phyloP scores from a whole-genome alignment of 1,284 basidiomycete genomes.

The Paramarasmius palmivorus region DNA sequence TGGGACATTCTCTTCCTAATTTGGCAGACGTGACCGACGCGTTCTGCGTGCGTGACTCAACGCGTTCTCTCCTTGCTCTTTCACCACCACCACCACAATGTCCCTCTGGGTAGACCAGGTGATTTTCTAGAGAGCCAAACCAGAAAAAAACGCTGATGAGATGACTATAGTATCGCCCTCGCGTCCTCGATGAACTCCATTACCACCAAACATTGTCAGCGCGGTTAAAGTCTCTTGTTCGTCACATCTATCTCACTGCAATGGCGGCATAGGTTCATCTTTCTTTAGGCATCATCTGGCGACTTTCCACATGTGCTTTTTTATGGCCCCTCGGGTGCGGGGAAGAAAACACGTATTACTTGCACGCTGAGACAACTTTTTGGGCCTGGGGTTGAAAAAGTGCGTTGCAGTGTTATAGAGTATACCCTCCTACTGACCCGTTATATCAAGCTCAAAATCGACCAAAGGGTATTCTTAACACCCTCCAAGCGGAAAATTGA shows the following conservation, averaged over 20 bases:
- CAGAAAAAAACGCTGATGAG: too few species aligned
- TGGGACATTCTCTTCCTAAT: too few species aligned
- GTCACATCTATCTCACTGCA: constrained; percentile 22
- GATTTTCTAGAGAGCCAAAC: too few species aligned
- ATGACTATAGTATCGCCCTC: constrained; percentile 76
- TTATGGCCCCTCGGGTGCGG: constrained; percentile 96
- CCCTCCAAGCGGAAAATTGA: constrained; percentile 95
- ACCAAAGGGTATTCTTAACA: constrained; percentile 95
- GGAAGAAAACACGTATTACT: constrained; percentile 97
- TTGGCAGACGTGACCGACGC: too few species aligned
- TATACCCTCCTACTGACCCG: constrained; percentile 7
- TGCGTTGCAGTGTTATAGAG: constrained; percentile 28
- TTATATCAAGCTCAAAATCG: constrained; percentile 84
- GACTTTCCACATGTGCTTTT: constrained; percentile 99
- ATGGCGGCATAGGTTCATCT: constrained; percentile 5
- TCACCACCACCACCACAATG: constrained; percentile 43
- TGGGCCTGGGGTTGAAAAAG: constrained; percentile 92
- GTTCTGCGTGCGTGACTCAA: too few species aligned
- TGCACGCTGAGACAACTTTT: constrained; percentile 89
- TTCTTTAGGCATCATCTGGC: constrained; percentile 73
- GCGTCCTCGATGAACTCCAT: constrained; percentile 82
- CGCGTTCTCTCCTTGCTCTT: constrained; percentile 16
- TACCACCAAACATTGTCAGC: constrained; percentile 86
- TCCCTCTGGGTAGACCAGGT: constrained; percentile 91
- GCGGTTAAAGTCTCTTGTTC: constrained; percentile 79